Conservation (phyloP, 106 monocot genomes). For the Apostasia ramifera region DNA sequence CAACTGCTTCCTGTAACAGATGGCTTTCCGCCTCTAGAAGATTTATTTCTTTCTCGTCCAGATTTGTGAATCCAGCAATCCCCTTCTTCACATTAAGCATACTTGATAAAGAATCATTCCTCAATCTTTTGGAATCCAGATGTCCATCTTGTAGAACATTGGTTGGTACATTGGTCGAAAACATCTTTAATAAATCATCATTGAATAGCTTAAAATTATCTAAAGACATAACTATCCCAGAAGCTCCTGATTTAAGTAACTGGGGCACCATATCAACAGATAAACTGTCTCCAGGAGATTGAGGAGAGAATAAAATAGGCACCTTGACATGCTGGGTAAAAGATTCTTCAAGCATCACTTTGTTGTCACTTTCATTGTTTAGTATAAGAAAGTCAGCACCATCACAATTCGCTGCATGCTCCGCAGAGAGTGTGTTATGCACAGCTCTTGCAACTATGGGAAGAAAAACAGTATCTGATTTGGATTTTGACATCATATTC, state of each 20-base stretch:
- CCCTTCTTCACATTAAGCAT: conserved; percentile 16
- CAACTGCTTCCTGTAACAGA: conserved; percentile 62
- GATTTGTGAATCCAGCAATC: conserved; percentile 77
- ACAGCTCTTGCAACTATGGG: conserved; percentile 86
- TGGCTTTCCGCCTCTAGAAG: conserved; percentile 68
- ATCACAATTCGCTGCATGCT: conserved; percentile 61
- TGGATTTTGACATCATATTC: conserved; percentile 86
- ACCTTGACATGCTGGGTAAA: conserved; percentile 45
- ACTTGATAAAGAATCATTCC: conserved; percentile 7
- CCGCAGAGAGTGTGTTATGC: conserved; percentile 37
- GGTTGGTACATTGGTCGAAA: conserved; percentile 16
- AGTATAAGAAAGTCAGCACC: conserved; percentile 96
- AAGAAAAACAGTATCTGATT: conserved; percentile 63
- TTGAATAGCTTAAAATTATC: conserved; percentile 41
- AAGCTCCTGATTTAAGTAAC: conserved; percentile 59
- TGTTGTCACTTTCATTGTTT: conserved; percentile 11
- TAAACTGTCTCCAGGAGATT: conserved; percentile 23
- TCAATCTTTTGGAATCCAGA: conserved; percentile 17
- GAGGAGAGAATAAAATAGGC: conserved; percentile 61
- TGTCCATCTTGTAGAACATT: conserved; percentile 18
- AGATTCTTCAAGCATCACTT: conserved; percentile 19
- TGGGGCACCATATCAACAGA: conserved; percentile 22
- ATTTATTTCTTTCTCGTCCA: conserved; percentile 44
- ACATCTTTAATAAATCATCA: conserved; percentile 38
- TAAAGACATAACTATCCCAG: conserved; percentile 72